phyloP scores from a whole-genome alignment of 78 protist species.

The Dictyostelium purpureum region DNA sequence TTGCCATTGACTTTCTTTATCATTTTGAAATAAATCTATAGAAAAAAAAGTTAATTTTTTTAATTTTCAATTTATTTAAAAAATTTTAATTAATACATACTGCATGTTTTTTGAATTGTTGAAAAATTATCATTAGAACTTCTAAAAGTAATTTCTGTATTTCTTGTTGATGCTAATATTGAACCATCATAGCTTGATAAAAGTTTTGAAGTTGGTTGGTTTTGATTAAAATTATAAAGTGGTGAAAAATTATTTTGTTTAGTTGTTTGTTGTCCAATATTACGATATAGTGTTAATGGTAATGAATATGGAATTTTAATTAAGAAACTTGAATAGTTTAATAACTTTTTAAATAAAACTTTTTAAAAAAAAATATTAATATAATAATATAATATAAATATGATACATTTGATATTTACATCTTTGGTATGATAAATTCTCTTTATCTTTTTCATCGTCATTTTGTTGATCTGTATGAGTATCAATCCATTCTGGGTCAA shows the following conservation, averaged over 20 bases:
- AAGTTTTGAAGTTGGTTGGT: conserved; percentile 36
- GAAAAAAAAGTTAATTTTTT: neutral
- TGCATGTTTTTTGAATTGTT: conserved; percentile 48
- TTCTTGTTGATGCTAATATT: conserved; percentile 37
- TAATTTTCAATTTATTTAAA: neutral
- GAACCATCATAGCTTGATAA: conserved; percentile 46
- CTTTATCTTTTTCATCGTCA: neutral
- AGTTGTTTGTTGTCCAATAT: conserved; percentile 12
- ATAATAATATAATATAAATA: neutral
- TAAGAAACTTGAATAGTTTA: neutral
- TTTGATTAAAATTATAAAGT: conserved; percentile 21
- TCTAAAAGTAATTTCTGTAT: conserved; percentile 32
- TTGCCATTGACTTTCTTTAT: conserved; percentile 73
- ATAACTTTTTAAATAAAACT: neutral
- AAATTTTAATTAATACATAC: neutral
- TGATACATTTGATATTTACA: neutral
- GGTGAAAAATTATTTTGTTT: conserved; percentile 49
- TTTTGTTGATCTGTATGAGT: neutral
- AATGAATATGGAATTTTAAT: conserved; percentile 3
- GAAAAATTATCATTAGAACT: conserved; percentile 48
- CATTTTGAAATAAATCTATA: neutral
- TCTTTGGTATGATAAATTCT: neutral
- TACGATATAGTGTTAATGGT: conserved; percentile 9
- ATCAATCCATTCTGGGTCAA: conserved; percentile 73
- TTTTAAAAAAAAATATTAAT: neutral